Evolutionary conservation across 441 rosid genomes (phyloP).

Genomic region (Metrosideros polymorpha): DNA sequence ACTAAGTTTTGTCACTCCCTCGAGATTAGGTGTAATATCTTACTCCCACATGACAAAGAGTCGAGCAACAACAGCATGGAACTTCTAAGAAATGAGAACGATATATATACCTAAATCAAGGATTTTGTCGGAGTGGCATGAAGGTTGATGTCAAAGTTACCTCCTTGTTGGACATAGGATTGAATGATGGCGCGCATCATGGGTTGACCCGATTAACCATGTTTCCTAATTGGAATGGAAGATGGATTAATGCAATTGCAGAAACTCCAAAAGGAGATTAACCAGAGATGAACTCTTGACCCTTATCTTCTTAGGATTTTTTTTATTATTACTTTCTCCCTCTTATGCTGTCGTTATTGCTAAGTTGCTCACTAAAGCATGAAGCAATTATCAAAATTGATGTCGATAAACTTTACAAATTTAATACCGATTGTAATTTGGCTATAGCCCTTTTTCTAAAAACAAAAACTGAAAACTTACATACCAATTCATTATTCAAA

Average conservation of each 20-base stretch:
- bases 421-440: too few relatives aligned
- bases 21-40: rapidly evolving
- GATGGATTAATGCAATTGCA: not conserved
- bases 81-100: too few relatives aligned
- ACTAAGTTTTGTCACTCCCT: not conserved
- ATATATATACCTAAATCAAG: rapidly evolving
- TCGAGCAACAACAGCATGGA: not conserved
- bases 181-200: rapidly evolving
- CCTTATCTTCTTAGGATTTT: too few relatives aligned
- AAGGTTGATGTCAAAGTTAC: not conserved
- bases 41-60: not conserved
- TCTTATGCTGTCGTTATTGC: too few relatives aligned
- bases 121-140: not conserved
- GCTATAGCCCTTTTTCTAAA: too few relatives aligned
- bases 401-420: too few relatives aligned
- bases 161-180: not conserved
- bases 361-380: too few relatives aligned
- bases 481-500: too few relatives aligned
- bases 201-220: rapidly evolving
- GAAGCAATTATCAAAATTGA: too few relatives aligned
- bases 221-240: not conserved
- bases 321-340: too few relatives aligned
- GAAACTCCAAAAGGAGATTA: not conserved
- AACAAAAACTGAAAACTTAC: too few relatives aligned
- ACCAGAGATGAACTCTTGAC: too few relatives aligned